Percentiles rank a stretch among this genome's conserved stretches.
phyloP scores from a whole-genome alignment of 2,329 filamentous ascomycete species.

The Cryphonectria radicalis region DNA sequence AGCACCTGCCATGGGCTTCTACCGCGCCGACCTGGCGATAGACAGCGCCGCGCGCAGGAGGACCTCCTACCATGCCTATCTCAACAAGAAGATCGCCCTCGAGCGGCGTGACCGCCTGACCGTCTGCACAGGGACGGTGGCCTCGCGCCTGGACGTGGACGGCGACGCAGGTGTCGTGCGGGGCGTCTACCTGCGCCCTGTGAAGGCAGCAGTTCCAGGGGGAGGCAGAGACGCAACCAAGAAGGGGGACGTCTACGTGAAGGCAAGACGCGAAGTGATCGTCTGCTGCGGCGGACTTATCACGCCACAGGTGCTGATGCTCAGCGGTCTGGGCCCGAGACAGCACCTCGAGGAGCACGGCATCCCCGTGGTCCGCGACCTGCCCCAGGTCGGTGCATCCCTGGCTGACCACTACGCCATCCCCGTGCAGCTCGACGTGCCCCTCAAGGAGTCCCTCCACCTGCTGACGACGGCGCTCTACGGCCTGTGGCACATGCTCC shows the following conservation, averaged over 20 bases:
- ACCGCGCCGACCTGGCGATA: slow-evolving; percentile 37
- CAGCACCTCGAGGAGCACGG: not conserved
- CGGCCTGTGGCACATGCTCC: slow-evolving; percentile 37
- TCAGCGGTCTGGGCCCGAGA: slow-evolving; percentile 39
- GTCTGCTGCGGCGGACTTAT: slow-evolving; percentile 38
- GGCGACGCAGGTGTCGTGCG: slow-evolving; percentile 27
- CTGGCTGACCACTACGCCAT: slow-evolving; percentile 37
- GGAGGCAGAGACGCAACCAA: not conserved
- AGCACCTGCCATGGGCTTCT: slow-evolving; percentile 37
- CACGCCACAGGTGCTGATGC: slow-evolving; percentile 39
- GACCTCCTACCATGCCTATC: slow-evolving; percentile 37
- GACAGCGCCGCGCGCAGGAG: slow-evolving; percentile 33
- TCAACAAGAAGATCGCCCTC: slow-evolving; percentile 33
- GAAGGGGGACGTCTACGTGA: slow-evolving; percentile 31
- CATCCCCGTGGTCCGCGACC: slow-evolving; percentile 2
- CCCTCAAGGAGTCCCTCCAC: slow-evolving; percentile 16
- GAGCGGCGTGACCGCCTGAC: slow-evolving; percentile 33
- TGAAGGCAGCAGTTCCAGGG: not conserved
- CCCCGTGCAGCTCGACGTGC: slow-evolving; percentile 17
- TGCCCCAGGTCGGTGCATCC: slow-evolving; percentile 33
- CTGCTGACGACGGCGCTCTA: slow-evolving; percentile 7
- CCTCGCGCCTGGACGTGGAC: slow-evolving; percentile 10
- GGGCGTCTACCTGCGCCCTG: slow-evolving; percentile 31
- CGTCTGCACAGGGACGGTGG: slow-evolving; percentile 32
- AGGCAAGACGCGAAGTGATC: slow-evolving; percentile 38